Base-by-base conservation (phyloP, 139 green algal genomes). In the Desmodesmus armatus region DNA sequence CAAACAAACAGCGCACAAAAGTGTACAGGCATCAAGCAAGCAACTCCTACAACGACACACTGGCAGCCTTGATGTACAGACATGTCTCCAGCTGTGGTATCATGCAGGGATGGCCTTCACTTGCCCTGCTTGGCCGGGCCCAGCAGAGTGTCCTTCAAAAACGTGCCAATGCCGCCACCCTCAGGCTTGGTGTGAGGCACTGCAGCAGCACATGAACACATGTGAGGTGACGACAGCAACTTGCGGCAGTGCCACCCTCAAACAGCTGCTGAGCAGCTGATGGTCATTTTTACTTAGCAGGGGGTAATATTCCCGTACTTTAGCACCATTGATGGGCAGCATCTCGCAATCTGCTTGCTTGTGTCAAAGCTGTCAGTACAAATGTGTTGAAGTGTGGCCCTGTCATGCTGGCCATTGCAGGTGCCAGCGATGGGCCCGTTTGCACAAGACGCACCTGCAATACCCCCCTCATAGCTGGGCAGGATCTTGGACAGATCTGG, bases 111-210 rank as follows among this genome's bases (percentile, higher is more conserved):
- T n/a, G n/a, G n/a, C n/a, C n/a, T n/a, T n/a, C n/a, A n/a, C n/a
- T n/a, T n/a, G n/a, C n/a, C n/a, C n/a, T n/a, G n/a, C n/a, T n/a
- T n/a, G n/a, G n/a, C n/a, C n/a, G 73, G 73, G 1, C 73, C 73
- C 47, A 80, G 73, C 31, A 80, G 31, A 31, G 73, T 80, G 33
- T 80, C 73, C 55, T 49, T 80, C 31, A 80, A 35, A 23, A 80
- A 63, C 5, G 47, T 41, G 5, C 73, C 73, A 19, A 80, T 49
- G 11, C 73, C 73, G 17, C 73, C 73, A 39, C 73, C 73, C 33
- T 47, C 15, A 49, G 73, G 72, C 43, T 65, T 79, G 0, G 72
- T 43, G 6, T 2, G 9, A 0, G 25, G n/a, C 2, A n/a, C 60
- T 69, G 60, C 60, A 69, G 60, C 60, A 69, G 60, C 13, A 15